Base-by-base conservation (phyloP, 1,284 basidiomycete genomes). In the Microbotryum lychnidis-dioicae region DNA sequence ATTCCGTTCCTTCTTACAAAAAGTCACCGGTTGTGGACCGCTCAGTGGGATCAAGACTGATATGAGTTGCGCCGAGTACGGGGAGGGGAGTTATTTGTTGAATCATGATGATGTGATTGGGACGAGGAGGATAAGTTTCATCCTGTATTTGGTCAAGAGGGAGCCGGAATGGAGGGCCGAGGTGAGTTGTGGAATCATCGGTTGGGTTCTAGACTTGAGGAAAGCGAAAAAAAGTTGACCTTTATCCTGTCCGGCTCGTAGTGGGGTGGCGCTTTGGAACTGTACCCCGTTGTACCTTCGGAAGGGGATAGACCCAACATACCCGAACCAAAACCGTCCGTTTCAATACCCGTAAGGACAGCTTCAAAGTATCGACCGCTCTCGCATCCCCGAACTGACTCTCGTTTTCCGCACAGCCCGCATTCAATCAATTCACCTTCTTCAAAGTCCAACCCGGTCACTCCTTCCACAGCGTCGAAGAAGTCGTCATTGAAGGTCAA, bases 41-140 rank as follows among this genome's bases (percentile, higher is more conserved):
- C 81, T 98, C 52, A 92, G 77, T 60, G 92, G 91, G 56, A 83
- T 81, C 61, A 97, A 93, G 76, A 93, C 92, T 73, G 94, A 98
- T 78, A 93, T 93, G 84, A 91, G 89, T 55, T 88, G 94, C 70
- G 92, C 91, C 74, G 86, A 89, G 27, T 98, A 97, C 77, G 87
- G 85, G 25, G 83, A 87, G 70, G 80, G 89, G 14, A 93, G 92
- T 73, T 94, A 98, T 76, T 82, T 98, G 8, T 85, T 98, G 71
- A 89, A 93, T 74, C 92, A 97, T 79, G 93, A 97, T 83, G 94
- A 98, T 76, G 93, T 96, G 47, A 98, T 98, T 75, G 92, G 92
- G 58, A 85, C 91, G 4, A 87, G 94, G 45, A 84, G 92, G 56
- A 88, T 97, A 58, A 96, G 91, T 1, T 98, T 94, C 78, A 97